A percentile compares a stretch with the other conserved stretches of the same genome.
phyloP scores from a whole-genome alignment of 139 green algal genomes.

The Choricystis sp. region DNA sequence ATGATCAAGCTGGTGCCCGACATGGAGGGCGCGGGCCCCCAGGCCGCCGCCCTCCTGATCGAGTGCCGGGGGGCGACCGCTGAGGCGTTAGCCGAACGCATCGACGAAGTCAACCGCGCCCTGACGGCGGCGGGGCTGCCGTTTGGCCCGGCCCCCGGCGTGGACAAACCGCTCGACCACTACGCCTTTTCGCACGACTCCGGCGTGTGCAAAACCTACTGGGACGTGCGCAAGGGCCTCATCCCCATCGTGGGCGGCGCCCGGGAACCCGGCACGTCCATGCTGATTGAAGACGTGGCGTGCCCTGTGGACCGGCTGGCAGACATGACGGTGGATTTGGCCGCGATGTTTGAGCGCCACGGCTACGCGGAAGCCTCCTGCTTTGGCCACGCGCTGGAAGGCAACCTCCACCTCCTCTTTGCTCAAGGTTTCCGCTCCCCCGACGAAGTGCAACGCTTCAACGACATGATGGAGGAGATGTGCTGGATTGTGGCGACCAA shows the following conservation, averaged over 20 bases:
- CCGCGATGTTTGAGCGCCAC: conserved; percentile 72
- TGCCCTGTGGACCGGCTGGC: conserved; percentile 82
- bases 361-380: conserved; percentile 85
- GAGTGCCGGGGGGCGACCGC: conserved; percentile 69
- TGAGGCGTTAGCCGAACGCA: conserved; percentile 36
- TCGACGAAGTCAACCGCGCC: conserved; percentile 32
- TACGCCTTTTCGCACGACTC: conserved; percentile 76
- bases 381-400: conserved; percentile 94
- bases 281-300: conserved; percentile 96
- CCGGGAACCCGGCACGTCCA: conserved; percentile 74
- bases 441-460: conserved; percentile 86
- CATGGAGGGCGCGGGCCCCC: conserved; percentile 59
- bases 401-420: conserved; percentile 96
- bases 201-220: conserved; percentile 73
- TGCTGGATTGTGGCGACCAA: conserved; percentile 91
- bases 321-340: conserved; percentile 92
- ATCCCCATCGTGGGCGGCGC: conserved; percentile 90
- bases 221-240: conserved; percentile 90
- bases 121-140: conserved; percentile 37
- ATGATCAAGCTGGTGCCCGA: conserved; percentile 65
- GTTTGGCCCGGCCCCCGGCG: conserved; percentile 40
- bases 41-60: conserved; percentile 74
- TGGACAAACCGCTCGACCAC: conserved; percentile 27
- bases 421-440: conserved; percentile 79
- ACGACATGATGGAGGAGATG: conserved; percentile 93